Evolutionary conservation across 2,329 filamentous ascomycete genomes (phyloP).

Genomic region (Ophiostoma piceae): DNA sequence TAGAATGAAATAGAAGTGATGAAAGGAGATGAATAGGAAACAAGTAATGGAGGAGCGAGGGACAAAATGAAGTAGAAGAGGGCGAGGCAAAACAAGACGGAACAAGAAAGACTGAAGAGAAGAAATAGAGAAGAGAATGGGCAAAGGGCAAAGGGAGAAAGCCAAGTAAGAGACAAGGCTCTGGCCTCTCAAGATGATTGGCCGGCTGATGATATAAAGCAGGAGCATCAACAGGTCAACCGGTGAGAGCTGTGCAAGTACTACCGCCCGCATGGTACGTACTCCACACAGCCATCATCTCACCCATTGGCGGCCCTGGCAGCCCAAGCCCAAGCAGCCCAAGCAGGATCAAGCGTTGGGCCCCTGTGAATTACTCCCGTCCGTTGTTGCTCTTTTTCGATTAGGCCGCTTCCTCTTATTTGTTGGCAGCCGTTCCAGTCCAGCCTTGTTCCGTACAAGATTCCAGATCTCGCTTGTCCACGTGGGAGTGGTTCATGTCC

Average conservation of each 20-base stretch:
- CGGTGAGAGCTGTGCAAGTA: not conserved
- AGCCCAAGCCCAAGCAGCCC: not conserved
- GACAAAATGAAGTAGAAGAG: not conserved
- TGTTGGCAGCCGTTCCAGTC: not conserved
- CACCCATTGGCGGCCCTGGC: not conserved
- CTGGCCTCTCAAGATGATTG: slow-evolving; percentile 1
- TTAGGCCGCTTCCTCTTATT: not conserved
- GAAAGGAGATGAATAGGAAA: not conserved
- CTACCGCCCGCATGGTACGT: not conserved
- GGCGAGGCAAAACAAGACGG: not conserved
- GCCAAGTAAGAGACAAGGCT: not conserved
- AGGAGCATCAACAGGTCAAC: not conserved
- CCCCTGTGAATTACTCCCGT: not conserved
- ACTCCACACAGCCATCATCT: slow-evolving; percentile 10
- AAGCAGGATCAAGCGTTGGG: not conserved
- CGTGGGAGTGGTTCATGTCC: not conserved
- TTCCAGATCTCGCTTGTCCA: slow-evolving; percentile 10
- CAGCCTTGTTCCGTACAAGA: not conserved
- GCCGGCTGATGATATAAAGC: not conserved
- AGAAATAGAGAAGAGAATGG: not conserved
- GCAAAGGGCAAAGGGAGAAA: not conserved
- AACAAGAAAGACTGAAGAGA: not conserved
- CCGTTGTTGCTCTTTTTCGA: not conserved
- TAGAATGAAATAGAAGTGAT: not conserved
- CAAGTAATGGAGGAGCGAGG: not conserved